Base-by-base conservation (phyloP, 2,329 filamentous ascomycete species). In the Cladosporium sp. region DNA sequence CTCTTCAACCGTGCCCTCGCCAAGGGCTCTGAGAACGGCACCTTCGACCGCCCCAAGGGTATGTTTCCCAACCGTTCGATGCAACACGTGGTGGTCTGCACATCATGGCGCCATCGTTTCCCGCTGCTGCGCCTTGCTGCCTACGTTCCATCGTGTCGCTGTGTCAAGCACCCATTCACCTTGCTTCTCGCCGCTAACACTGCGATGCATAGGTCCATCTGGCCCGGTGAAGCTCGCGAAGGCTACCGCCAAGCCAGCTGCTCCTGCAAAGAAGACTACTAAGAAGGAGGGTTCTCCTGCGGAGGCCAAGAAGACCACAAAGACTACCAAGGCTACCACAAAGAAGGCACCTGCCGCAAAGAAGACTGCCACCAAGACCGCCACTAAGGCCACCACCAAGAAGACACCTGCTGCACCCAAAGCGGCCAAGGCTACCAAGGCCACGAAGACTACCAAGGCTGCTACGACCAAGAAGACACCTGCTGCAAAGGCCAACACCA, bases 1-100 rank as follows among this genome's bases (percentile, higher is more conserved):
- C 89, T 93, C 74, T 92, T 96, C 87, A 95, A 95, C 88, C 90
- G 90, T 80, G 91, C 92, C 63, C 84, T 96, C 77, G 88, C 90
- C 81, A 82, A 84, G 67, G 93, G 93, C 79, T 92, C 93, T 73
- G 91, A 96, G 75, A 93, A 90, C 85, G 91, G 91, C 69, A 85
- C 91, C 74, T 97, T 97, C 78, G 86, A 89, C 76, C 92, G 94
- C 79, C 93, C 93, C 76, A 97, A 97, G 88, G 93, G 92, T 92
- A 85, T 72, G 87, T 83, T 57, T 67, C 64, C 65, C 16, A 64
- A 72, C 68, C 69, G 70, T 71, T 73, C 65, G 59, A 44, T 67
- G 46, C 67, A 65, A 69, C 65, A 50, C 50, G 29, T 52, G 56
- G 31, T 59, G 56, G 12, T 29, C 28, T 37, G 37, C 33, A n/a